phyloP scores from a whole-genome alignment of 192 early-diverging fungal species.

The Piromyces finnis region DNA sequence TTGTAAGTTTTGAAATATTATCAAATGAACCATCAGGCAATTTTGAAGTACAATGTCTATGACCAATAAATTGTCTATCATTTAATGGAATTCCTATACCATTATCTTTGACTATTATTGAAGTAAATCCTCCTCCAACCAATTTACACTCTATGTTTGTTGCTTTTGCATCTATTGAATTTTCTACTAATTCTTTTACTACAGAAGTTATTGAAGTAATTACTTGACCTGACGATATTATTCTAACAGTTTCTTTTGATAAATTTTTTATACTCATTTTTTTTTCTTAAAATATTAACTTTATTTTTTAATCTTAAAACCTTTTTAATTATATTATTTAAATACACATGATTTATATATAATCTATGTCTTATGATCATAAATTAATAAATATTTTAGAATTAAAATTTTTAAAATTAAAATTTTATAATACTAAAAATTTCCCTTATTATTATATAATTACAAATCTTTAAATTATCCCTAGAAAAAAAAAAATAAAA shows the following conservation, averaged over 20 bases:
- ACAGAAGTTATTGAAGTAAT: not conserved
- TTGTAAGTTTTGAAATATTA: not conserved
- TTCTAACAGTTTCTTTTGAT: not conserved
- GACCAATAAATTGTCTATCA: not conserved
- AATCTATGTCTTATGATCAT: not conserved
- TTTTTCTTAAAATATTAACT: not conserved
- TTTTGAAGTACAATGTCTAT: not conserved
- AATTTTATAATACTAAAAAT: too few relatives aligned
- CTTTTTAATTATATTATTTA: too few relatives aligned
- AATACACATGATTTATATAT: too few relatives aligned
- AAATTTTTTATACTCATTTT: not conserved
- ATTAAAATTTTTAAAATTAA: too few relatives aligned
- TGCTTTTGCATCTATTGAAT: not conserved
- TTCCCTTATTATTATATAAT: too few relatives aligned
- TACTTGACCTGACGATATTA: not conserved
- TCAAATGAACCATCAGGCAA: not conserved
- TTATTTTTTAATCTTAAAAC: too few relatives aligned
- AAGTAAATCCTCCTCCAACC: not conserved
- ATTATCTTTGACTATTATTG: not conserved
- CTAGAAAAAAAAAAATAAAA: too few relatives aligned
- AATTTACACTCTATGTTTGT: not conserved
- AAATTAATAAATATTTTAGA: too few relatives aligned
- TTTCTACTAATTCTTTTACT: not conserved
- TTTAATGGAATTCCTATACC: not conserved
- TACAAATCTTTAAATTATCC: too few relatives aligned